Evolutionary conservation across 2,329 filamentous ascomycete genomes (phyloP), one percentile per base, ranked within the genome.

Genomic region (Balansia obtecta): DNA sequence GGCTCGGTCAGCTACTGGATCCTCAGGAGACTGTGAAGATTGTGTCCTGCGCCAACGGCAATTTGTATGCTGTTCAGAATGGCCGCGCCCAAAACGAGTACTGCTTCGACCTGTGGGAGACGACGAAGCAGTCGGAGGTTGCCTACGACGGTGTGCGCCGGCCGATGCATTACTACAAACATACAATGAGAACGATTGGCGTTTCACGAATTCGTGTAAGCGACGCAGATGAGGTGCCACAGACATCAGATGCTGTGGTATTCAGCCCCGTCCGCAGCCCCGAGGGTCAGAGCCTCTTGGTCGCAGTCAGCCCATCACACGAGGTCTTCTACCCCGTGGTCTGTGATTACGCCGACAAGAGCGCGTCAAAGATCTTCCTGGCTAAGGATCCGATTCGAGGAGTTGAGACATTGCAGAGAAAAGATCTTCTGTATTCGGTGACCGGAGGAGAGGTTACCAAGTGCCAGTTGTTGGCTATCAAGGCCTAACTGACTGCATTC

Each of bases 81-180:
- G 55, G 56, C n/a, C 52, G 57, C 47, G 33, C 49, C n/a, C 54
- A 53, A 20, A 56, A 51, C 39, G 43, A 48, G 1, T 49, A 50
- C 40, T 62, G 57, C 54, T 59, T 54, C 47, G 53, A 54, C 34
- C 48, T 58, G 37, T 65, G 60, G 60, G 52, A 58, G 2, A 51
- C 49, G 5, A 51, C 20, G 5, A 12, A 47, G 13, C 49, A 56
- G 0, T 54, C 58, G 11, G 51, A 53, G 6, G 49, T 63, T 11
- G 54, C 59, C 27, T 54, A 46, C 8, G 61, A 63, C 43, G 61
- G 56, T 30, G 50, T 50, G 4, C 48, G 50, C 7, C 54, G 59
- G n/a, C 45, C 62, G 10, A 56, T 66, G 56, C 61, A 66, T 55
- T 66, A 65, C 59, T 66, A 65, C 56, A 53, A 52, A 16, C 55